These are phyloP conservation scores for Climacium dendroides DNA, from an alignment of 225 moss, liverwort and hornwort genomes.

Conservation along the genomic window DNA sequence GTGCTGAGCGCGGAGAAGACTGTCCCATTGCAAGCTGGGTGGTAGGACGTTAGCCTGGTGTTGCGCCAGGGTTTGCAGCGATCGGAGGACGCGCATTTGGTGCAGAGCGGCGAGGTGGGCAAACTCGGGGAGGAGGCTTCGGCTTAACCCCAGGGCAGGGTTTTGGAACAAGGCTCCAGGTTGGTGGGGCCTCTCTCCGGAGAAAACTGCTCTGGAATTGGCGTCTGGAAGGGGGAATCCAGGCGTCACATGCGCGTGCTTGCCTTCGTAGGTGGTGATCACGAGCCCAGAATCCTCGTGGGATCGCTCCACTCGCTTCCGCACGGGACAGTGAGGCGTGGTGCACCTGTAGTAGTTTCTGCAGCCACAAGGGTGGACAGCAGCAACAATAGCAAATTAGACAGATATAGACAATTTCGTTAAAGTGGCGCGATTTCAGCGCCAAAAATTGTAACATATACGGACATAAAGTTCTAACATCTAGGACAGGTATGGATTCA, in stretches of 20 bases:
- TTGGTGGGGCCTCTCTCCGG: not conserved
- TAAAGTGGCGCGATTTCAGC: not conserved
- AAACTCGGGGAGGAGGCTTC: not conserved
- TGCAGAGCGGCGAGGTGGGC: conserved; percentile 10
- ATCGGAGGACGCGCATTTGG: conserved; percentile 1
- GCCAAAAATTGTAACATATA: not conserved
- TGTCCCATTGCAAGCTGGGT: conserved; percentile 1
- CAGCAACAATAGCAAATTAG: not conserved
- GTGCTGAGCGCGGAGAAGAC: conserved; percentile 10
- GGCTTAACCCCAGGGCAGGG: not conserved
- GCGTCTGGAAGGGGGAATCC: not conserved
- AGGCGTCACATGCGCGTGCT: conserved; percentile 18
- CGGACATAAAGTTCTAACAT: not conserved
- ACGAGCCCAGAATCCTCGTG: conserved; percentile 33
- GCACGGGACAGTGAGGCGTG: conserved; percentile 28
- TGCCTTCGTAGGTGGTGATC: conserved; percentile 44
- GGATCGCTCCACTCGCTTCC: conserved; percentile 38
- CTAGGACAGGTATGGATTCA: too few relatives aligned
- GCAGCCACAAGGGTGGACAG: not conserved
- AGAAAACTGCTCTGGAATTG: not conserved
- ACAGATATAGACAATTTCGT: not conserved
- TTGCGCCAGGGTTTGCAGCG: conserved; percentile 1
- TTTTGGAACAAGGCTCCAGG: not conserved
- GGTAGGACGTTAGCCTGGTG: not conserved
- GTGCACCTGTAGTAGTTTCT: conserved; percentile 50